phyloP scores from a whole-genome alignment of 2,329 filamentous ascomycete genomes.

The Hypomyces perniciosus region DNA sequence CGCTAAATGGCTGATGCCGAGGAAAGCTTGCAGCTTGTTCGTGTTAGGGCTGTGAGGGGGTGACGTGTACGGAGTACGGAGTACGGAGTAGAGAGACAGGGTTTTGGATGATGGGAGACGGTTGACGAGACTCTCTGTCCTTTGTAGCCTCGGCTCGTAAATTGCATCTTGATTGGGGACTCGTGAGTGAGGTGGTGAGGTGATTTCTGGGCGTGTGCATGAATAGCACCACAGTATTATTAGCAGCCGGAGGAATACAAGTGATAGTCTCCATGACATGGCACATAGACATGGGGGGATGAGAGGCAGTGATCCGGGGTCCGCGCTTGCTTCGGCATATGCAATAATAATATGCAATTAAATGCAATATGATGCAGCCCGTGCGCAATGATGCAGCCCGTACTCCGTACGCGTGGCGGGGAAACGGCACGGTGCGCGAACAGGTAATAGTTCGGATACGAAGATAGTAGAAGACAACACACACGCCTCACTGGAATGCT shows the following conservation, averaged over 20 bases:
- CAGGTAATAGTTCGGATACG: neutral
- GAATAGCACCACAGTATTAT: too few relatives aligned
- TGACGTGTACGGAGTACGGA: too few relatives aligned
- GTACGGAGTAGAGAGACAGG: neutral
- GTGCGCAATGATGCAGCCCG: conserved; percentile 3
- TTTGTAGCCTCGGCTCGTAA: too few relatives aligned
- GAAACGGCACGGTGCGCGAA: neutral
- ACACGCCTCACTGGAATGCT: too few relatives aligned
- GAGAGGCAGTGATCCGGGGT: conserved; percentile 8
- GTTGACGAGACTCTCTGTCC: too few relatives aligned
- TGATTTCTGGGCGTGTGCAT: too few relatives aligned
- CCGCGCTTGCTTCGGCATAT: neutral
- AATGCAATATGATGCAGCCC: neutral
- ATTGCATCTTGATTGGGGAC: too few relatives aligned
- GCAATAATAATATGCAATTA: conserved; percentile 7
- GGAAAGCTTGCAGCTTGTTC: conserved; percentile 2
- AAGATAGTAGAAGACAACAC: conserved; percentile 1
- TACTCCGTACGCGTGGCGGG: conserved; percentile 1
- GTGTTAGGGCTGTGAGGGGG: conserved; percentile 5
- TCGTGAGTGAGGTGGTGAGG: neutral
- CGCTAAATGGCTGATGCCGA: conserved; percentile 11
- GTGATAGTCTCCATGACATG: neutral
- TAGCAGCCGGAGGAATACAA: too few relatives aligned
- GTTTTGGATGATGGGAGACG: neutral
- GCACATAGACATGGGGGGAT: conserved; percentile 1